These are phyloP conservation scores for Cardamine resedifolia DNA, from an alignment of 345 rosid species.

Conservation along the genomic window DNA sequence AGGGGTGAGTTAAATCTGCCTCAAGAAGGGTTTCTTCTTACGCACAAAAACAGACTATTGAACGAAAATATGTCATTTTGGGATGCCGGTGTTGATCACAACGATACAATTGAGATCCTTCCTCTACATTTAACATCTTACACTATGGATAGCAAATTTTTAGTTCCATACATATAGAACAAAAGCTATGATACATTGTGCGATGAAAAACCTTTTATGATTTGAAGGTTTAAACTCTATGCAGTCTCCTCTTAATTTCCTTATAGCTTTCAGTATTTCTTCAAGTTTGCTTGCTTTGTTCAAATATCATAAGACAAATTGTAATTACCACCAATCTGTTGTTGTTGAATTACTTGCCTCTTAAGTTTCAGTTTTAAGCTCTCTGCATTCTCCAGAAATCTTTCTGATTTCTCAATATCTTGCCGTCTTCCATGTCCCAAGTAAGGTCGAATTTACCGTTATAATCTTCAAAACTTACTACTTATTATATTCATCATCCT, in stretches of 20 bases:
- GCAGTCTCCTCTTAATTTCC: not conserved
- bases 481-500: no score
- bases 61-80: not conserved
- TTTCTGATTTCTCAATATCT: no score
- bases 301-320: not conserved
- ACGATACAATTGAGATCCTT: not conserved
- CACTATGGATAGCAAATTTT: not conserved
- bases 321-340: not conserved
- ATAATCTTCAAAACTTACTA: no score
- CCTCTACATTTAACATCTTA: not conserved
- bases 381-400: not conserved
- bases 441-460: no score
- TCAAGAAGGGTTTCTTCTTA: conserved; percentile 59
- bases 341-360: not conserved
- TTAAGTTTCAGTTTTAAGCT: not conserved
- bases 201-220: no score
- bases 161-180: not conserved
- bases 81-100: not conserved
- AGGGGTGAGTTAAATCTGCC: conserved; percentile 52
- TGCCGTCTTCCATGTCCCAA: no score
- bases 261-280: not conserved
- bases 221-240: not conserved
- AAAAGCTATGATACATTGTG: not conserved
- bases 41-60: conserved; percentile 39
- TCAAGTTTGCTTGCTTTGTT: no score